Evolutionary conservation across 768 basidiomycete genomes (phyloP).

Genomic region (Dacryopinax primogenitus): DNA sequence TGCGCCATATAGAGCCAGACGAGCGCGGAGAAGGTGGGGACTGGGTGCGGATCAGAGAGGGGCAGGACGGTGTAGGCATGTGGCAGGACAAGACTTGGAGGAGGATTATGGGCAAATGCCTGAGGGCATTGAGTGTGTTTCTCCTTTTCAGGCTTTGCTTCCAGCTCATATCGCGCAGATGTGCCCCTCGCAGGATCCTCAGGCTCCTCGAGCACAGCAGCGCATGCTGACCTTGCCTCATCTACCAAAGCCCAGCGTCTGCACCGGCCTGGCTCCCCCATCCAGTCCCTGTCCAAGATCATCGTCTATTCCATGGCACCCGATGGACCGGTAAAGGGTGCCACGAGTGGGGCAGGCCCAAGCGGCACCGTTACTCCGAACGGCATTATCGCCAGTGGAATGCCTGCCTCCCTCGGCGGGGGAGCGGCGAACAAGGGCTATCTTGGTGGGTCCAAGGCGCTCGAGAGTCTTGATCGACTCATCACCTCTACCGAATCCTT

Average conservation of each 20-base stretch:
- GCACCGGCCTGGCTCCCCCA: neutral
- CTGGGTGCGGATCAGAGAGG: slow-evolving; percentile 29
- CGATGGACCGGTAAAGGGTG: slow-evolving; percentile 51
- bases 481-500: slow-evolving; percentile 87
- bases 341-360: slow-evolving; percentile 27
- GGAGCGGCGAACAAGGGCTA: slow-evolving; percentile 31
- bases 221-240: neutral
- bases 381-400: neutral
- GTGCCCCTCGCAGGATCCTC: slow-evolving; percentile 39
- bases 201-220: neutral
- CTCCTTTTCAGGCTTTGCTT: neutral
- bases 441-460: slow-evolving; percentile 71
- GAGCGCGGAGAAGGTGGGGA: slow-evolving; percentile 43
- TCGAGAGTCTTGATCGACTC: slow-evolving; percentile 75
- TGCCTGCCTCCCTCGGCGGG: slow-evolving; percentile 11
- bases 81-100: slow-evolving; percentile 14
- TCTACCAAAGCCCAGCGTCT: slow-evolving; percentile 2
- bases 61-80: slow-evolving; percentile 18
- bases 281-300: slow-evolving; percentile 63
- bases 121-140: slow-evolving; percentile 15
- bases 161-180: slow-evolving; percentile 41
- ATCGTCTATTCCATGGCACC: slow-evolving; percentile 81
- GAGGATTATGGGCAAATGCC: slow-evolving; percentile 14
- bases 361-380: slow-evolving; percentile 21
- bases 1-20: slow-evolving; percentile 51